Evolutionary conservation across 2,329 filamentous ascomycete genomes (phyloP).

Genomic region (Fusarium robinianum): DNA sequence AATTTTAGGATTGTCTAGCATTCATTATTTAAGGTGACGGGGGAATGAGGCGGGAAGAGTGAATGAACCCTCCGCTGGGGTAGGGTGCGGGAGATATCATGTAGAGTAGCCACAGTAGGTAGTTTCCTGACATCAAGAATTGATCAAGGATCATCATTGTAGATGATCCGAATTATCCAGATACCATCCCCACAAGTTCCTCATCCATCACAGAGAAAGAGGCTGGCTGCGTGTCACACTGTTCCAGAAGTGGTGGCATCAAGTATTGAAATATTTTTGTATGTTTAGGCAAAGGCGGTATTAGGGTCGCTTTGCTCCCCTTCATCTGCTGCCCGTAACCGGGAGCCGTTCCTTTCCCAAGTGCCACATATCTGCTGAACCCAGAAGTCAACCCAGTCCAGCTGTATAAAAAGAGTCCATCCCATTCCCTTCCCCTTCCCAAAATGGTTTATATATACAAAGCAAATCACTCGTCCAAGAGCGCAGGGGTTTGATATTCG

Average conservation of each 20-base stretch:
- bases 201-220: too few relatives aligned
- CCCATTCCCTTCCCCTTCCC: slow-evolving; percentile 27
- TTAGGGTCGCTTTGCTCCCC: slow-evolving; percentile 13
- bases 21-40: slow-evolving; percentile 2
- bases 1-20: slow-evolving; percentile 8
- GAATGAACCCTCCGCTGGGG: too few relatives aligned
- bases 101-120: too few relatives aligned
- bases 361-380: slow-evolving; percentile 28
- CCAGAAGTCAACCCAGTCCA: slow-evolving; percentile 26
- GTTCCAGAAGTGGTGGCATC: too few relatives aligned
- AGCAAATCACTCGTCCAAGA: slow-evolving; percentile 36
- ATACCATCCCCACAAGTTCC: too few relatives aligned
- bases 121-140: too few relatives aligned
- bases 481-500: slow-evolving; percentile 34
- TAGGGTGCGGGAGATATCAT: too few relatives aligned
- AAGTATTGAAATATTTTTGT: slow-evolving; percentile 21
- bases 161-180: too few relatives aligned
- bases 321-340: slow-evolving; percentile 13
- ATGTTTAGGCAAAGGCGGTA: slow-evolving; percentile 21
- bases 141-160: too few relatives aligned
- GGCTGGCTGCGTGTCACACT: too few relatives aligned
- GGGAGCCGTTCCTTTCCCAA: slow-evolving; percentile 9
- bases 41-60: not conserved
- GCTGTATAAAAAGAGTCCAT: slow-evolving; percentile 27
- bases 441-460: slow-evolving; percentile 38